Base-by-base conservation (phyloP, 2,329 filamentous ascomycete genomes). In the Colletotrichum noveboracense region DNA sequence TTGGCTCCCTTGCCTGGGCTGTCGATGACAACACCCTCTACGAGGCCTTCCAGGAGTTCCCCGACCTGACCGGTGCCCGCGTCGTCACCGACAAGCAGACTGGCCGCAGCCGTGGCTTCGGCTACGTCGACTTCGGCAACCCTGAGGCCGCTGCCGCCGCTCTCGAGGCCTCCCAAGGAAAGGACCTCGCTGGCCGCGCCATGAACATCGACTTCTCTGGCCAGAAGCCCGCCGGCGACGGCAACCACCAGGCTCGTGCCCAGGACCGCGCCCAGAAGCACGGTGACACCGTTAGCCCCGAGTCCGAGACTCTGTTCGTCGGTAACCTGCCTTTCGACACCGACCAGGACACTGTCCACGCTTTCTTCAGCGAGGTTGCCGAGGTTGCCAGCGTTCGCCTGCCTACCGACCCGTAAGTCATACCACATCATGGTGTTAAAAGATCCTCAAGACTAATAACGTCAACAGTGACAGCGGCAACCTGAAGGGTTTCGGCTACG, bases 401-500 rank as follows among this genome's bases (percentile, higher is more conserved):
- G 77, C 96, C 96, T 67, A 98, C 96, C 75, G 95, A 98, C 84
- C 92, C 89, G 88, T 93, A 86, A 86, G 91, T 89, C 10, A 18
- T 8, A 68, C 24, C 6, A 9, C 14, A n/a, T 13, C 14, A 32
- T 68, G 26, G 12, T 28, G 52, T 8, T 24, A 16, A n/a, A n/a
- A 52, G 38, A n/a, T 14, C 21, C 13, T 10, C 10, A 13, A 52
- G 9, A 18, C 73, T 83, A 84, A 87, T 77, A 12, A 36, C 38
- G 5, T 30, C 64, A 16, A 34, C 75, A 93, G 93, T 84, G 95
- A 98, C 77, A 92, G 92, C 77, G 96, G 95, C 78, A 91, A 93
- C 80, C 93, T 94, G 83, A 98, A 98, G 93, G 96, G 96, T 74
- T 98, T 97, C 85, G 96, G 95, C 71, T 98, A 98, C 84, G 93